These are phyloP conservation scores for Amylocystis lapponica DNA, from an alignment of 768 basidiomycete species.

Conservation along the genomic window DNA sequence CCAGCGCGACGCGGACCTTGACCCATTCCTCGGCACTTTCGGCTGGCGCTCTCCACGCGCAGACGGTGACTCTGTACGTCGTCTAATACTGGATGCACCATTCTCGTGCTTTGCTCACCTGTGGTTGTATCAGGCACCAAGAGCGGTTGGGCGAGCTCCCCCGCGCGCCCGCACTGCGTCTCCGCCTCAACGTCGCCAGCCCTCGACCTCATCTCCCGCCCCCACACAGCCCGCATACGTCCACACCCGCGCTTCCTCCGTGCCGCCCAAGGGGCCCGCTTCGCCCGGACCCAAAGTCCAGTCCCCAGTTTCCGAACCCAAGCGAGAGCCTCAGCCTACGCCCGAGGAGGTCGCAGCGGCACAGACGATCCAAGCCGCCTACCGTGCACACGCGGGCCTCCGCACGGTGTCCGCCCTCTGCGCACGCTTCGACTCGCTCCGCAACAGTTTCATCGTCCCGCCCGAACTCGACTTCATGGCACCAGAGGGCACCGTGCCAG, in stretches of 20 bases:
- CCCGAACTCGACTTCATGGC: conserved; percentile 40
- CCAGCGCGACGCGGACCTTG: conserved; percentile 7
- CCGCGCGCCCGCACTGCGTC: background rate
- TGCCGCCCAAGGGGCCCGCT: background rate
- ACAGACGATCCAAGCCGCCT: conserved; percentile 40
- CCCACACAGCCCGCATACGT: background rate
- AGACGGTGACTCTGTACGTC: background rate
- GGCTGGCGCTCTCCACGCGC: conserved; percentile 2
- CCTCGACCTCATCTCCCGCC: conserved; percentile 7
- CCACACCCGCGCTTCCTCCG: background rate
- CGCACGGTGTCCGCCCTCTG: conserved; percentile 34
- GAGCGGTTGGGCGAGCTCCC: no score
- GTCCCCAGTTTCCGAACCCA: background rate
- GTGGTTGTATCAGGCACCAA: no score
- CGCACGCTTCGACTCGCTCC: conserved; percentile 38
- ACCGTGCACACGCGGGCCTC: conserved; percentile 40
- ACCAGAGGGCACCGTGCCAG: background rate
- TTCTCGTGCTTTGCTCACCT: no score
- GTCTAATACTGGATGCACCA: no score
- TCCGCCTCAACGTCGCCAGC: conserved; percentile 6
- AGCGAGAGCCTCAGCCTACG: conserved; percentile 3
- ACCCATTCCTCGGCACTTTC: conserved; percentile 12
- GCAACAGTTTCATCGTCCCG: conserved; percentile 39
- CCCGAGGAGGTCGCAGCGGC: conserved; percentile 27
- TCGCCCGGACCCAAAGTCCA: background rate